A percentile compares a stretch with the other conserved stretches of the same genome.
These are phyloP conservation scores for Nematodospora anomalae DNA, from an alignment of 1,139 yeast species.

Conservation along the genomic window DNA sequence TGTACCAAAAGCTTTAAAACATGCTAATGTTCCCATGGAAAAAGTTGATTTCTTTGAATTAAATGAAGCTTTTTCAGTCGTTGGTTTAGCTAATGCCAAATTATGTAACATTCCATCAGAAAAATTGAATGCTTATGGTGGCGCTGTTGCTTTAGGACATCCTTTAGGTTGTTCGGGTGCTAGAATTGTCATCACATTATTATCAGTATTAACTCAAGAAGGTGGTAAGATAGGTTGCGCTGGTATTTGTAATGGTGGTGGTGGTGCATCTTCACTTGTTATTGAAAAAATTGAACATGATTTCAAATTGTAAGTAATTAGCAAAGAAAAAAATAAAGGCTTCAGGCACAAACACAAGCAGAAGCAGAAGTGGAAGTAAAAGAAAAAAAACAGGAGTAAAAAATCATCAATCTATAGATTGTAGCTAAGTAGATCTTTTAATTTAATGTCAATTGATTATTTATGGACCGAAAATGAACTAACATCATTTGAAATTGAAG, in stretches of 20 bases:
- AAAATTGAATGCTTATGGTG: conserved; percentile 92
- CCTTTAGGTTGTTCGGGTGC: conserved; percentile 99
- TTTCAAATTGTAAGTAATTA: conserved; percentile 22
- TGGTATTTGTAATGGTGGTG: conserved; percentile 98
- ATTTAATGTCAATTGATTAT: conserved; percentile 10
- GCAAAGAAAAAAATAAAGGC: background rate
- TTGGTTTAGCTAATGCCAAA: conserved; percentile 87
- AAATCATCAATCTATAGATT: background rate
- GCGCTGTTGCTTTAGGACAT: conserved; percentile 97
- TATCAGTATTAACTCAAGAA: conserved; percentile 75
- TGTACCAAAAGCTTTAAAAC: conserved; percentile 91
- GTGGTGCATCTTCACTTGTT: conserved; percentile 75
- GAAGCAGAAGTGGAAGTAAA: background rate
- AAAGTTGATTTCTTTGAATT: conserved; percentile 84
- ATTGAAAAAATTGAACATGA: conserved; percentile 32
- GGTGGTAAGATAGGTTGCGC: conserved; percentile 90
- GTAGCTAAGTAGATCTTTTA: background rate
- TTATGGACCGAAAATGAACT: conserved; percentile 14
- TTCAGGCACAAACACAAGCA: background rate
- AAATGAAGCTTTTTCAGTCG: conserved; percentile 96
- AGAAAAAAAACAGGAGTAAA: conserved; percentile 3
- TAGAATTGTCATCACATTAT: conserved; percentile 82
- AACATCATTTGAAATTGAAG: conserved; percentile 10
- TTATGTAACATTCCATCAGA: conserved; percentile 61
- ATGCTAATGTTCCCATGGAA: conserved; percentile 60